phyloP scores from a whole-genome alignment of 148 eudicot species.

The Dianthus caryophyllus region DNA sequence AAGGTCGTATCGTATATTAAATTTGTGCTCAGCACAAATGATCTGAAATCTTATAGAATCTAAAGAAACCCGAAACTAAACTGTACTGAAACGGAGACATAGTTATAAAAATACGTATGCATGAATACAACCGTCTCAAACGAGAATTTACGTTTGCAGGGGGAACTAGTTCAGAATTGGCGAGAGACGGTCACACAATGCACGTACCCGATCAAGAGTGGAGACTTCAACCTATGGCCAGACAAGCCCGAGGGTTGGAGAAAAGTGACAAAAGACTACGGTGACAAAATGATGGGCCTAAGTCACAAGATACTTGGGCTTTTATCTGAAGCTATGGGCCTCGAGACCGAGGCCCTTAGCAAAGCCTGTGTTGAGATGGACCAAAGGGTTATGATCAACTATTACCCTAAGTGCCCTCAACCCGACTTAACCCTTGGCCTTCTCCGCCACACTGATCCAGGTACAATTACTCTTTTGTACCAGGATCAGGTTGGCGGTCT shows the following conservation, averaged over 20 bases:
- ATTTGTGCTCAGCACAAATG: too few species aligned
- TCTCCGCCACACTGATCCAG: slow-evolving; percentile 67
- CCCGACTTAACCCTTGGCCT: slow-evolving; percentile 68
- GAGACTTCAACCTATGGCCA: slow-evolving; percentile 77
- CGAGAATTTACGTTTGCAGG: slow-evolving; percentile 25
- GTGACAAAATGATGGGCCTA: slow-evolving; percentile 49
- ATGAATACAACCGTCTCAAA: too few species aligned
- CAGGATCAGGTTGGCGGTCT: slow-evolving; percentile 80
- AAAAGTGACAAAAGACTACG: slow-evolving; percentile 40
- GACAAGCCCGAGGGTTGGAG: slow-evolving; percentile 71
- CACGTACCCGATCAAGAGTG: slow-evolving; percentile 49
- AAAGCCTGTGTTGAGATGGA: slow-evolving; percentile 58
- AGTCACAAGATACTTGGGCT: slow-evolving; percentile 45
- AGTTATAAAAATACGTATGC: too few species aligned
- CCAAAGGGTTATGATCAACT: slow-evolving; percentile 54
- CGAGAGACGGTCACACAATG: slow-evolving; percentile 59
- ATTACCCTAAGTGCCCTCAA: slow-evolving; percentile 65
- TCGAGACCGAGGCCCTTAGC: slow-evolving; percentile 48
- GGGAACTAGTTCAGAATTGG: slow-evolving; percentile 63
- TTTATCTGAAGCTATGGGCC: slow-evolving; percentile 58
- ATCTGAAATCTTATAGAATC: too few species aligned
- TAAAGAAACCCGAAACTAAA: too few species aligned
- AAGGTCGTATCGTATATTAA: too few species aligned
- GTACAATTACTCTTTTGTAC: slow-evolving; percentile 50
- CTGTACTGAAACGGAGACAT: too few species aligned